These are phyloP conservation scores for Penicillium rolfsii DNA, from an alignment of 2,329 filamentous ascomycete genomes.

Conservation along the genomic window DNA sequence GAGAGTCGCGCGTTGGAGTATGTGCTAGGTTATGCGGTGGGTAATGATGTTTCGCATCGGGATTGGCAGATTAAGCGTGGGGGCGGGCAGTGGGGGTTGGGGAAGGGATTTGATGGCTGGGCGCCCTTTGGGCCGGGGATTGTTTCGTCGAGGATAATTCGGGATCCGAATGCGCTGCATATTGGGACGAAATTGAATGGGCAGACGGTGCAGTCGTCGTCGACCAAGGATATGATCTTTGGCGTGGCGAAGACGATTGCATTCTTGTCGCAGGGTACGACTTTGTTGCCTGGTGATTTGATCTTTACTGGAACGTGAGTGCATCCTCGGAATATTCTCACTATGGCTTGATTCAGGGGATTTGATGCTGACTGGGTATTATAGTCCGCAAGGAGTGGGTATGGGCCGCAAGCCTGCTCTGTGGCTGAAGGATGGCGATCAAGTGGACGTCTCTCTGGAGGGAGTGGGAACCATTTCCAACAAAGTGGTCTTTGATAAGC, in stretches of 20 bases:
- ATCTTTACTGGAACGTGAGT: slow-evolving; percentile 53
- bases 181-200: slow-evolving; percentile 56
- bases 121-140: slow-evolving; percentile 74
- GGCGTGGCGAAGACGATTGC: slow-evolving; percentile 50
- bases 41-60: slow-evolving; percentile 79
- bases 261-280: slow-evolving; percentile 52
- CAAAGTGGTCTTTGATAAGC: slow-evolving; percentile 48
- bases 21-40: slow-evolving; percentile 73
- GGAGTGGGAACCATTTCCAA: slow-evolving; percentile 62
- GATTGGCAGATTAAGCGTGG: slow-evolving; percentile 73
- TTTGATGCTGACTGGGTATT: neutral
- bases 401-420: slow-evolving; percentile 68
- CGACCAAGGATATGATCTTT: slow-evolving; percentile 56
- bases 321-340: neutral
- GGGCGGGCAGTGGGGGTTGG: slow-evolving; percentile 70
- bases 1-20: slow-evolving; percentile 69
- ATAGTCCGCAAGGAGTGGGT: slow-evolving; percentile 68
- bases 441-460: slow-evolving; percentile 70
- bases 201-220: slow-evolving; percentile 52
- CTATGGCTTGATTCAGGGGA: neutral
- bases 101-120: slow-evolving; percentile 77
- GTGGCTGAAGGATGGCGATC: slow-evolving; percentile 71
- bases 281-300: slow-evolving; percentile 46
- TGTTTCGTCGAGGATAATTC: slow-evolving; percentile 57
- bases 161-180: slow-evolving; percentile 45